phyloP scores from a whole-genome alignment of 106 monocot genomes.

The Acanthochlamys bracteata region DNA sequence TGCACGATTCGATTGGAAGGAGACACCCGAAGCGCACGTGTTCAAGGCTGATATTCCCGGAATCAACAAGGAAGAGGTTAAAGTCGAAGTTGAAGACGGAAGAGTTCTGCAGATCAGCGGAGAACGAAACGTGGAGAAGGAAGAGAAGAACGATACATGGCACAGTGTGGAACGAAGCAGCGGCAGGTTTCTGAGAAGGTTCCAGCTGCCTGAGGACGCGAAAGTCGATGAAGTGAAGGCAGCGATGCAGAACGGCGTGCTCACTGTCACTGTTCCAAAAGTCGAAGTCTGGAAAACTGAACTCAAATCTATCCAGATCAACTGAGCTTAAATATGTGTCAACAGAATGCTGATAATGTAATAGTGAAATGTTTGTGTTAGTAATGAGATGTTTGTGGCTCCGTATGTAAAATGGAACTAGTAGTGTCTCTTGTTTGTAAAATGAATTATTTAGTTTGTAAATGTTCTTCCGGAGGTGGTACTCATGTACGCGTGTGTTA shows the following conservation, averaged over 20 bases:
- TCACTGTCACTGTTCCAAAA: conserved; percentile 1
- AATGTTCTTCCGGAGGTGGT: too few relatives aligned
- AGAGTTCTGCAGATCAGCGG: conserved; percentile 1
- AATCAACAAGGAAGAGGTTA: not conserved
- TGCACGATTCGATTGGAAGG: conserved; percentile 7
- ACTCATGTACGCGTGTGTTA: too few relatives aligned
- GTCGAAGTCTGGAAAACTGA: too few relatives aligned
- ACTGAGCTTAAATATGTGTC: too few relatives aligned
- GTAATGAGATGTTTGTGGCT: too few relatives aligned
- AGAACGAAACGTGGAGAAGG: not conserved
- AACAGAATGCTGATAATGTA: too few relatives aligned
- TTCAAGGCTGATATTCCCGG: conserved; percentile 6
- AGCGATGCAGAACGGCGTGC: not conserved
- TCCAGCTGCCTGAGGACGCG: conserved; percentile 1
- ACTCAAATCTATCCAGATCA: too few relatives aligned
- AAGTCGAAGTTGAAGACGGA: not conserved
- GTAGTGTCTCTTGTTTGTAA: too few relatives aligned
- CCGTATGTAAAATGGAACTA: too few relatives aligned
- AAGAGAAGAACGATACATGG: conserved; percentile 4
- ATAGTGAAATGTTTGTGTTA: too few relatives aligned
- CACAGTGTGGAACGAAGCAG: not conserved
- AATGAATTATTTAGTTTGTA: too few relatives aligned
- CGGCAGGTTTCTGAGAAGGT: conserved; percentile 1
- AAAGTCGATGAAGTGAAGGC: not conserved
- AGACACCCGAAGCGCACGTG: conserved; percentile 8